Conservation (phyloP, 805 yeast species). For the Kurtzmaniella cleridarum region DNA sequence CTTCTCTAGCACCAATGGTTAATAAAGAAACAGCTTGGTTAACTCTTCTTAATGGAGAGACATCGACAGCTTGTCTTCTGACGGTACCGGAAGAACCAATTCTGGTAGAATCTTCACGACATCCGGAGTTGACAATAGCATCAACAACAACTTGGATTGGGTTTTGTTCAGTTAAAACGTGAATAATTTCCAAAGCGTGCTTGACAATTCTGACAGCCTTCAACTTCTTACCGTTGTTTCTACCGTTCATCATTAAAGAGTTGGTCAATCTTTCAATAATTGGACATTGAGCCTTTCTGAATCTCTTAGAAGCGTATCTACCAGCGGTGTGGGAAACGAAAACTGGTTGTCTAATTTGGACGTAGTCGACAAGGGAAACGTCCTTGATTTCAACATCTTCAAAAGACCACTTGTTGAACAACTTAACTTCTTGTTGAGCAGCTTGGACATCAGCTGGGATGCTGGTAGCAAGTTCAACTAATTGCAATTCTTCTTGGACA, state of each 20-base stretch:
- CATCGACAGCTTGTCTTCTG: conserved; percentile 99
- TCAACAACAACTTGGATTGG: conserved; percentile 99
- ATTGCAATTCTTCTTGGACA: conserved; percentile 79
- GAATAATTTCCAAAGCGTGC: conserved; percentile 97
- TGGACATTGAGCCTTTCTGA: conserved; percentile 99
- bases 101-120: conserved; percentile 99
- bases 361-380: conserved; percentile 96
- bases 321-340: conserved; percentile 99
- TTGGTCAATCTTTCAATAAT: conserved; percentile 98
- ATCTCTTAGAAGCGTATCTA: conserved; percentile 98
- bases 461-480: conserved; percentile 86
- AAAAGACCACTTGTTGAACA: conserved; percentile 99
- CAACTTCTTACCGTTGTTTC: conserved; percentile 99
- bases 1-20: conserved; percentile 99
- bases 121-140: conserved; percentile 99
- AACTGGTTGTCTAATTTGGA: conserved; percentile 96
- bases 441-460: conserved; percentile 95
- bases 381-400: conserved; percentile 97
- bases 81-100: conserved; percentile 99
- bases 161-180: conserved; percentile 97
- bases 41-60: conserved; percentile 99
- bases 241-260: conserved; percentile 99
- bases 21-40: conserved; percentile 98
- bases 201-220: conserved; percentile 99
- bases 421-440: conserved; percentile 93